Base-by-base conservation (phyloP, 2,329 filamentous ascomycete genomes). In the Phaeoacremonium minimum region DNA sequence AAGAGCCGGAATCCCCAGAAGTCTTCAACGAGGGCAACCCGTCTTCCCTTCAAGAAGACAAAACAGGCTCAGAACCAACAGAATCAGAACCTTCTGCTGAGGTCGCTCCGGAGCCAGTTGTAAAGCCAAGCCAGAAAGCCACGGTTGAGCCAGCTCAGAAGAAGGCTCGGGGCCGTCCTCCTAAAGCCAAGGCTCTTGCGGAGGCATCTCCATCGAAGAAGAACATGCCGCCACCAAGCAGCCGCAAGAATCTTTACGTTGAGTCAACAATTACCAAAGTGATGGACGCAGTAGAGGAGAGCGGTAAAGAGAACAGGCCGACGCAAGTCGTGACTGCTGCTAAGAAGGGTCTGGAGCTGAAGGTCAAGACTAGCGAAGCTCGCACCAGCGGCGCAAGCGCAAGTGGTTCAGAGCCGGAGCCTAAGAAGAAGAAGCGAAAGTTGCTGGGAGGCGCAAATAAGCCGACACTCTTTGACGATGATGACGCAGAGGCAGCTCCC, bases 341-440 rank as follows among this genome's bases (percentile, higher is more conserved):
- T 47, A 63, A 52, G 55, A 61, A 49, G 55, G 55, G 52, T 38
- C 35, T 53, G 38, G 40, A 47, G 20, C 39, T 46, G 20, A 51
- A 52, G 37, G 49, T 56, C 15, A 53, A 53, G 33, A 26, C 22
- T 26, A n/a, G 22, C 22, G 22, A 26, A n/a, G 14, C 36, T 28
- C 18, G 41, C 28, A 17, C 38, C 40, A 35, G 44, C 42, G 31
- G 28, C 22, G 29, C 35, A 13, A 31, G 28, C 22, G 29, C 35
- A 13, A 32, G 33, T 14, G 11, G 38, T 30, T 35, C 8, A 31
- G 61, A 63, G 45, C 49, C 46, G 18, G 64, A 71, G 45, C 64
- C 58, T 6, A 75, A 70, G 58, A 81, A 77, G 55, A 87, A 83
- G 70, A 89, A 84, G 67, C 77, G 84, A 44, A 90, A 87, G 60